Evolutionary conservation across 2,329 filamentous ascomycete genomes (phyloP), one percentile per base, ranked within the genome.

Genomic region (Rhynchosporium secalis): DNA sequence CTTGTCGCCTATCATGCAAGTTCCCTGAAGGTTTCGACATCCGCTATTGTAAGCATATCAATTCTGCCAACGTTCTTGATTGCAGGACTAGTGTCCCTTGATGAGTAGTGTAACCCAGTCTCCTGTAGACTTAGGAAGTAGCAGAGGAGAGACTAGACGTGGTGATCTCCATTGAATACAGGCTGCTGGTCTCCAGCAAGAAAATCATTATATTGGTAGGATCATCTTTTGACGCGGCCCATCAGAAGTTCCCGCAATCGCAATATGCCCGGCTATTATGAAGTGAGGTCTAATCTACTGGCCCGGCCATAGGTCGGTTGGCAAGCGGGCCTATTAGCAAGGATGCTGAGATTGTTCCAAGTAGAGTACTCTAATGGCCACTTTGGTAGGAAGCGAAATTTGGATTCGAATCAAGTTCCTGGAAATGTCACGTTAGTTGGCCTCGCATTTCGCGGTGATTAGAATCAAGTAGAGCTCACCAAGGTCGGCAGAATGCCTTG

Each of bases 141-240:
- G 8, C 15, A 51, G 4, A 4, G 36, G 13, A 29, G 7, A 29
- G 15, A 26, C 28, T 6, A 15, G n/a, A 3, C 13, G n/a, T 26
- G 8, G 10, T 38, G 12, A 20, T n/a, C n/a, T 15, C 49, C 31
- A 52, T 38, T 20, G 10, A 33, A 3, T 10, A 20, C 49, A 38
- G 3, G 12, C 33, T 13, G 12, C 38, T n/a, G 26, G 49, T 9
- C 4, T 15, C 26, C 33, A 9, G 3, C 2, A 10, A 26, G 3
- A 8, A n/a, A 52, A 38, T 2, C 26, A 20, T 8, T 3, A 33
- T 6, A 26, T 52, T 10, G 15, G 41, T 7, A 36, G 3, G 36
- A 33, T 29, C n/a, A 33, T 51, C 47, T 52, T 47, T 47, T 59
- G 57, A 52, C 41, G 41, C 57, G 36, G 49, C 41, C 13, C n/a